Conservation (phyloP, 352 stramenopile species). For the Plasmopara muralis region DNA sequence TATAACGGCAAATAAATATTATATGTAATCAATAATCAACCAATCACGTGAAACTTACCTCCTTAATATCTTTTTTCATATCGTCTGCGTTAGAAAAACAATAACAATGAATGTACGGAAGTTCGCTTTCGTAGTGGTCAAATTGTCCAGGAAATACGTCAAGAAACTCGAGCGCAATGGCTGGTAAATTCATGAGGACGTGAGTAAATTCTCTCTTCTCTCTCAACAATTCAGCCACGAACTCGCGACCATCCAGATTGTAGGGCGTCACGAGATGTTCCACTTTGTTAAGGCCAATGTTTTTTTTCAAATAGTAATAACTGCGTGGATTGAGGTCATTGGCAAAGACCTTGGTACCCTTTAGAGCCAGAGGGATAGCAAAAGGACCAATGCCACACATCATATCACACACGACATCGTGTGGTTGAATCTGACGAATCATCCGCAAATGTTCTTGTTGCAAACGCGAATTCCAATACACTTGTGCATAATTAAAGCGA, state of each 20-base stretch:
- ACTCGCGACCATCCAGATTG: constrained; percentile 93
- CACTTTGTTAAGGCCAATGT: constrained; percentile 90
- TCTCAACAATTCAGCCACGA: constrained; percentile 73
- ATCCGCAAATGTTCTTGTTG: constrained; percentile 92
- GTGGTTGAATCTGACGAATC: constrained; percentile 60
- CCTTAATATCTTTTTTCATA: constrained; percentile 55
- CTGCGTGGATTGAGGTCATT: constrained; percentile 93
- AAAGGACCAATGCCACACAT: constrained; percentile 97
- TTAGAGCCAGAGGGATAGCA: constrained; percentile 87
- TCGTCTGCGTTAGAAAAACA: constrained; percentile 90
- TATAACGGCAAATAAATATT: constrained; percentile 7
- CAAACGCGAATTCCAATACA: constrained; percentile 97
- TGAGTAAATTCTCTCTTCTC: constrained; percentile 78
- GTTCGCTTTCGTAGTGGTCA: constrained; percentile 55
- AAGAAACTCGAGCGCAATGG: constrained; percentile 92
- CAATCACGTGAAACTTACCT: constrained; percentile 28
- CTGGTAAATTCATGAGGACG: constrained; percentile 96
- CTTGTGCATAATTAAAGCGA: constrained; percentile 92
- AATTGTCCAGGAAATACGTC: constrained; percentile 62
- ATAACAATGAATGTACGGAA: constrained; percentile 91
- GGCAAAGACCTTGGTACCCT: constrained; percentile 79
- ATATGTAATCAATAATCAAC: constrained; percentile 7
- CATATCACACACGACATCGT: constrained; percentile 89
- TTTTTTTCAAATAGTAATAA: constrained; percentile 88
- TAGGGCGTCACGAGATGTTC: constrained; percentile 64